A percentile compares a stretch with the other conserved stretches of the same genome.
Evolutionary conservation across 2,329 filamentous ascomycete genomes (phyloP).

Genomic region (Aspergillus pseudoterreus): DNA sequence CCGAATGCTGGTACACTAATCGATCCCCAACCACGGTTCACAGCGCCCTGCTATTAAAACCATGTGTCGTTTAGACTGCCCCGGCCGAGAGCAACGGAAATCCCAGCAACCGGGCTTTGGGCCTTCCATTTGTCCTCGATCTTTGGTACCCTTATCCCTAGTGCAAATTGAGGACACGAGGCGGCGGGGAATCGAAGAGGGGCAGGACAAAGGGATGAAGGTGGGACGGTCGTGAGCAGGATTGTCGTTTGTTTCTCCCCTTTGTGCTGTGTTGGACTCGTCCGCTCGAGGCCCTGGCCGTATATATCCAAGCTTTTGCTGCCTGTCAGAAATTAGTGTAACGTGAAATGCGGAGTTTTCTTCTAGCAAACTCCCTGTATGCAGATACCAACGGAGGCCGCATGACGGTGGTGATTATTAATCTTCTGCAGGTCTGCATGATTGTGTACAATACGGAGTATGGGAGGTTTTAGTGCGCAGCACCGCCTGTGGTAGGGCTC

Average conservation of each 20-base stretch:
- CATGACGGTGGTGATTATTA: conserved; percentile 8
- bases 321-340: conserved; percentile 6
- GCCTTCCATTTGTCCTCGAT: not conserved
- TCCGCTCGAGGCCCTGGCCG: not conserved
- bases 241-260: not conserved
- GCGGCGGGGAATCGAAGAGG: conserved; percentile 2
- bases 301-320: not conserved
- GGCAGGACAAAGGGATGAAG: conserved; percentile 2
- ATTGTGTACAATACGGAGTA: not conserved
- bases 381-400: not conserved
- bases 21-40: conserved; percentile 15
- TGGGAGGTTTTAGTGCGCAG: not conserved
- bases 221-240: not conserved
- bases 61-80: conserved; percentile 2
- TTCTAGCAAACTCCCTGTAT: not conserved
- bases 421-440: conserved; percentile 4
- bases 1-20: conserved; percentile 19
- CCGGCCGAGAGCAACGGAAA: not conserved
- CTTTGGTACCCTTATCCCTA: conserved; percentile 10
- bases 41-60: not conserved
- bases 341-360: not conserved
- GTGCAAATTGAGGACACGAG: conserved; percentile 6
- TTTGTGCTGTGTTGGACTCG: not conserved
- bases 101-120: not conserved
- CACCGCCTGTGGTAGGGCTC: not conserved